phyloP scores from a whole-genome alignment of 169 alveolate species.

The Plasmodium inui region DNA sequence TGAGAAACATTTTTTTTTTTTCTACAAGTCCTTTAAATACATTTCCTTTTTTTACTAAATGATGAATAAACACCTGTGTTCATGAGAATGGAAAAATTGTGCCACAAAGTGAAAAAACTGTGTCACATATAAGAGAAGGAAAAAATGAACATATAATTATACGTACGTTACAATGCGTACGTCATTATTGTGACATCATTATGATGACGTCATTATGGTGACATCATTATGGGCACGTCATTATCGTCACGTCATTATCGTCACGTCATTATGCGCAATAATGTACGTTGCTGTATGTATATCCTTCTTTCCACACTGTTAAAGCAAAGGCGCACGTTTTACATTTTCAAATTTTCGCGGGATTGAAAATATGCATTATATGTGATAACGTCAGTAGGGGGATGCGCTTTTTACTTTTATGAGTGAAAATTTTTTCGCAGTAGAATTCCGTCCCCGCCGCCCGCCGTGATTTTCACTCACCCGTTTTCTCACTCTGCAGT shows the following conservation, averaged over 20 bases:
- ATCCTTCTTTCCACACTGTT: not conserved
- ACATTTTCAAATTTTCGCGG: not conserved
- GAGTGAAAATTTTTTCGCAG: not conserved
- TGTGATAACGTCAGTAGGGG: not conserved
- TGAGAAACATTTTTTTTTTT: not conserved
- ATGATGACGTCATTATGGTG: too few relatives aligned
- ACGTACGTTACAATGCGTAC: not conserved
- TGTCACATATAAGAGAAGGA: not conserved
- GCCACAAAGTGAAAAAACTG: not conserved
- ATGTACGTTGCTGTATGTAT: not conserved
- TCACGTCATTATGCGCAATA: not conserved
- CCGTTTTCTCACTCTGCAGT: not conserved
- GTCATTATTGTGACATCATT: too few relatives aligned
- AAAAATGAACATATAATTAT: not conserved
- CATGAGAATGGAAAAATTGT: not conserved
- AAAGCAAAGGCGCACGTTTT: not conserved
- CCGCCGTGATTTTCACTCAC: not conserved
- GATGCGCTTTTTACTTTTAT: not conserved
- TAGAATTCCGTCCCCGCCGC: not conserved
- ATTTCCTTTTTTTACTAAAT: not conserved
- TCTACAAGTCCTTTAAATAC: not conserved
- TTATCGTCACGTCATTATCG: too few relatives aligned
- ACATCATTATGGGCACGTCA: too few relatives aligned
- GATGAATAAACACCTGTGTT: not conserved
- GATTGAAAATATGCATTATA: not conserved